Evolutionary conservation across 345 rosid genomes (phyloP), one percentile per base, ranked within the genome.

Genomic region (Syzygium aqueum): DNA sequence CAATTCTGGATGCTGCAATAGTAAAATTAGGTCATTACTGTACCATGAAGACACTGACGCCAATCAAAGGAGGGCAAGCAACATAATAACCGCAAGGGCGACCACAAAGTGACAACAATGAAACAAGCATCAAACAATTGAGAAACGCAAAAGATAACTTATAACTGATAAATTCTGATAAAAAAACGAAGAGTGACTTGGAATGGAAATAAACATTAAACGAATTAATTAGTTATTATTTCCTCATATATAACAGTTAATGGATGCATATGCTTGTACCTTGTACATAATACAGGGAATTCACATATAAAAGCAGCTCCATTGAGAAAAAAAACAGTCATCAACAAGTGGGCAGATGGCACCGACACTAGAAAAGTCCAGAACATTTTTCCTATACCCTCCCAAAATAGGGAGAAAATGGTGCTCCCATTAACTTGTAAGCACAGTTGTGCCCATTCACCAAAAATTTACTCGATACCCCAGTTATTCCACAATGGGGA

Each of bases 1-100:
- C 99, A 97, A 84, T 97, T 97, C 93, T 96, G 99, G 87, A 97
- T 91, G 95, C 99, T 96, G 97, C 84, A 88, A 86, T 90, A 53
- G 84, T 43, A 77, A 59, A 84, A 46, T 85, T 14, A 21, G 25
- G 82, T 73, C 82, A 73, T 19, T 1, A 19, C 0, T 19, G 51
- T 85, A 87, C 49, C 61, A 19, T n/a, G 27, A 40, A 87, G 77
- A 57, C 57, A 78, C 53, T 51, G 49, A 37, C 82, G 19, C 82
- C 82, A 37, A 37, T 73, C 2, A 73, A 33, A 37, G 80, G 21
- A 1, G 49, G 2, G 27, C 49, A 37, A 73, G 49, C 9, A 73
- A 73, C 82, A 37, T 40, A 21, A 73, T 37, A 33, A 73, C 37
- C 0, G 49, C 49, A 73, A 73, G 23, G 80, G 49, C 11, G 27